Conservation (phyloP, 179 eudicot genomes). For the Silene coronaria region DNA sequence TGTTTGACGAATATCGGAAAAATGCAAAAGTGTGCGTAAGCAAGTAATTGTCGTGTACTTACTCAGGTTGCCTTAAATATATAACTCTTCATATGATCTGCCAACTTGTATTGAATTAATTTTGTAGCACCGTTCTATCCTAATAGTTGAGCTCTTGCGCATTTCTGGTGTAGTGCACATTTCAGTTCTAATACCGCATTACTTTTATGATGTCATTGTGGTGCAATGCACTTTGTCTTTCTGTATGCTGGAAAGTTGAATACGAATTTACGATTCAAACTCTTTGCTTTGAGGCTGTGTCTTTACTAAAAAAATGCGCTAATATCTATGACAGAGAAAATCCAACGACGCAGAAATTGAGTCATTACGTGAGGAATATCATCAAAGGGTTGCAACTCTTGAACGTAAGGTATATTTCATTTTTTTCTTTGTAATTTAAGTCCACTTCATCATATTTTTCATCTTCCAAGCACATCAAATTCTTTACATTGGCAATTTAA, state of each 20-base stretch:
- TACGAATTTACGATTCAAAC: background rate
- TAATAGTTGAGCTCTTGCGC: background rate
- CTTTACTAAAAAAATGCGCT: constrained; percentile 6
- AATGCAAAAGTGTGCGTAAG: background rate
- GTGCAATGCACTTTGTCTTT: background rate
- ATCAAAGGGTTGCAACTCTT: constrained; percentile 83
- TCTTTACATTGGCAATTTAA: background rate
- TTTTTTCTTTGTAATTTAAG: background rate
- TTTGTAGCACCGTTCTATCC: background rate
- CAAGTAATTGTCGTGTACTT: background rate
- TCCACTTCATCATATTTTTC: background rate
- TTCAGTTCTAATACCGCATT: background rate
- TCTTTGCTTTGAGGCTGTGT: constrained; percentile 1
- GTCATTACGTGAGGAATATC: constrained; percentile 91
- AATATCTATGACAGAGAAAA: constrained; percentile 50
- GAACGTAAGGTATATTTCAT: constrained; percentile 72
- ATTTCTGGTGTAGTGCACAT: background rate
- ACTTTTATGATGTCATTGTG: constrained; percentile 1
- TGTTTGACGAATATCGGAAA: background rate
- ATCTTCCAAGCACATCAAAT: background rate
- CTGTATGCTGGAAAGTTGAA: background rate
- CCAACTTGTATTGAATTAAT: background rate
- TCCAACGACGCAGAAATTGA: constrained; percentile 89
- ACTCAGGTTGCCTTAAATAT: background rate
- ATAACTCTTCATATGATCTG: background rate